Conservation (phyloP, 2,329 filamentous ascomycete species). For the Hypoxylon sp. region DNA sequence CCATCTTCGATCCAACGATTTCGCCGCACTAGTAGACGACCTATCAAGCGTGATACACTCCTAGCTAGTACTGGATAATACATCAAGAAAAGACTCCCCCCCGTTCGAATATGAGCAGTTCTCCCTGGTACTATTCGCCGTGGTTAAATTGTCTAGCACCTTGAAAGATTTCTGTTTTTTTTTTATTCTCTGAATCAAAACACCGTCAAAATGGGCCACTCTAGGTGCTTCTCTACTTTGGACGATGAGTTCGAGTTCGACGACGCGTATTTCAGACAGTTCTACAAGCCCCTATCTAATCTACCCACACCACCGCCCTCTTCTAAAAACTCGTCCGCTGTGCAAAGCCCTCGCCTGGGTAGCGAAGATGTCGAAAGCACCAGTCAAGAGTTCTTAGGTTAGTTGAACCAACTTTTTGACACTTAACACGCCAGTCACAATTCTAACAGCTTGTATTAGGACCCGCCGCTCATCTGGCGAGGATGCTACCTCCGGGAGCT, state of each 20-base stretch:
- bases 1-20: conserved; percentile 6
- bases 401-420: too few relatives aligned
- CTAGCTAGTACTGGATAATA: conserved; percentile 30
- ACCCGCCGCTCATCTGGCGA: conserved; percentile 71
- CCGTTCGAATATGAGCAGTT: conserved; percentile 42
- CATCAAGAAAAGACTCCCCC: conserved; percentile 15
- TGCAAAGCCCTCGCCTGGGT: conserved; percentile 54
- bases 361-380: conserved; percentile 56
- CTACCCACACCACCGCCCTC: conserved; percentile 72
- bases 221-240: conserved; percentile 46
- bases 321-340: conserved; percentile 55
- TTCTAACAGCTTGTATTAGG: conserved; percentile 52
- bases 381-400: conserved; percentile 54
- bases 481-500: conserved; percentile 70
- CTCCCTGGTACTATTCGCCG: conserved; percentile 22
- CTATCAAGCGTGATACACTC: conserved; percentile 37
- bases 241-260: conserved; percentile 60
- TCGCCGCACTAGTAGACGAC: conserved; percentile 21
- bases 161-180: conserved; percentile 24
- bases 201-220: conserved; percentile 46
- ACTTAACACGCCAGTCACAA: too few relatives aligned
- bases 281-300: conserved; percentile 73
- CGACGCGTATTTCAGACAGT: conserved; percentile 63
- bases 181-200: background rate
- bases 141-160: conserved; percentile 37